A percentile compares a stretch with the other conserved stretches of the same genome.
Conservation (phyloP, 768 basidiomycete species). For the Hebeloma cylindrosporum region DNA sequence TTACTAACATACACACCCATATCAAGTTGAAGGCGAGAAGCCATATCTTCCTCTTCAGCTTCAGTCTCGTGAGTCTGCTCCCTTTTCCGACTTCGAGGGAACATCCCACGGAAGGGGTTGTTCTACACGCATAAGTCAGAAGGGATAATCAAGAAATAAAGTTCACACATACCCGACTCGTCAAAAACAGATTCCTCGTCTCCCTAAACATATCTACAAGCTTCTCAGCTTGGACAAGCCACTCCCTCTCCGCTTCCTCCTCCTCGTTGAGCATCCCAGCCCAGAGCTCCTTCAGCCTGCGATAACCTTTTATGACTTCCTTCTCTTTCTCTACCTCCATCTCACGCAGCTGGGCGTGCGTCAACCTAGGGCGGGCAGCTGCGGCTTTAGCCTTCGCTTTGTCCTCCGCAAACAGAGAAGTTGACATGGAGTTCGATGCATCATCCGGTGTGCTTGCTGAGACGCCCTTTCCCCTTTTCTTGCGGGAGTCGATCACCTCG, state of each 20-base stretch:
- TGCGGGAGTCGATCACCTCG: constrained; percentile 68
- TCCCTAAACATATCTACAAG: constrained; percentile 88
- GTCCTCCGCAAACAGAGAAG: constrained; percentile 69
- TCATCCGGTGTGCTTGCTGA: constrained; percentile 17
- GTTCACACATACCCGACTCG: constrained; percentile 53
- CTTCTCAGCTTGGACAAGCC: constrained; percentile 82
- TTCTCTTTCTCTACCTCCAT: constrained; percentile 67
- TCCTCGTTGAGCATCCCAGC: constrained; percentile 44
- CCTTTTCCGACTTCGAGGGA: constrained; percentile 45
- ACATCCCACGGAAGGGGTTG: constrained; percentile 70
- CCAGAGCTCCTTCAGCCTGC: constrained; percentile 64
- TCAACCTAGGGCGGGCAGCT: constrained; percentile 45
- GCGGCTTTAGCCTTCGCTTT: constrained; percentile 39
- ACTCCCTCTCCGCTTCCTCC: constrained; percentile 59
- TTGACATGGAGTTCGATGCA: constrained; percentile 18
- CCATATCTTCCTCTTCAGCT: constrained; percentile 70
- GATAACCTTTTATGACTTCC: constrained; percentile 60
- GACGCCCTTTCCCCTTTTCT: constrained; percentile 37
- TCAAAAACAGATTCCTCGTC: constrained; percentile 80
- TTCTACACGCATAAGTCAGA: too few species aligned
- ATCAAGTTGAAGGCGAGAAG: constrained; percentile 72
- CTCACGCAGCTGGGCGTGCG: constrained; percentile 56
- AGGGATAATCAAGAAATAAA: not conserved
- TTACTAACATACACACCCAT: constrained; percentile 46
- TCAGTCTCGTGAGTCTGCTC: constrained; percentile 46